Base-by-base conservation (phyloP, 768 basidiomycete species). In the Boletus rubroflammeus region DNA sequence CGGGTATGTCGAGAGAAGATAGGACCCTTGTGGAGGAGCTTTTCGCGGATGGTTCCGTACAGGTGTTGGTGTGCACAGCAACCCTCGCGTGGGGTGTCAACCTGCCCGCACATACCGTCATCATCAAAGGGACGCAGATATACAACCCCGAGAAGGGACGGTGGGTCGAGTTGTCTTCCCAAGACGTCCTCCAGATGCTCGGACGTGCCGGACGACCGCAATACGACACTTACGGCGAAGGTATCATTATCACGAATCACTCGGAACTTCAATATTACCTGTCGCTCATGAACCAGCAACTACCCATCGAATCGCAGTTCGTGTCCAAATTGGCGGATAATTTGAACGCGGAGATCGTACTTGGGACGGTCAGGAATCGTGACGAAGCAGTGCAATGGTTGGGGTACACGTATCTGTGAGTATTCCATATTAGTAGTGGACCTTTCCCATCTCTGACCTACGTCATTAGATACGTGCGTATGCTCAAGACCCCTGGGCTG, bases 41-140 rank as follows among this genome's bases (percentile, higher is more conserved):
- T 10, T 99, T 99, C 68, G 84, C 84, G 10, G 92, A 96, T 47
- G 92, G 94, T 0, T 85, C 90, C 23, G 79, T 99, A 29, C 94
- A 96, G 67, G 95, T 98, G 0, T 78, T 99, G 25, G 93, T 97
- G 41, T 97, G 93, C 68, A 99, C 97, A 0, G 97, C 97, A 5
- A 98, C 96, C 2, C 85, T 99, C 35, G 97, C 97, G 1, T 99
- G 97, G 97, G 97, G 96, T 76, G 96, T 99, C 73, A 99, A 99
- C 67, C 76, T 98, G 0, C 97, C 97, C 3, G 96, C 95, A 1
- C 97, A 98, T 60, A 89, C 93, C 8, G 96, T 98, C 73, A 93
- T 98, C 75, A 98, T 99, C 79, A 99, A 98, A 70, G 97, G 97
- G n/a, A 98, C 97, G 0, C 95, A 98, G 73, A 95, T 98, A 57